A percentile compares a stretch with the other conserved stretches of the same genome.
Evolutionary conservation across 2,329 filamentous ascomycete genomes (phyloP).

Genomic region (Epichloe scottii): DNA sequence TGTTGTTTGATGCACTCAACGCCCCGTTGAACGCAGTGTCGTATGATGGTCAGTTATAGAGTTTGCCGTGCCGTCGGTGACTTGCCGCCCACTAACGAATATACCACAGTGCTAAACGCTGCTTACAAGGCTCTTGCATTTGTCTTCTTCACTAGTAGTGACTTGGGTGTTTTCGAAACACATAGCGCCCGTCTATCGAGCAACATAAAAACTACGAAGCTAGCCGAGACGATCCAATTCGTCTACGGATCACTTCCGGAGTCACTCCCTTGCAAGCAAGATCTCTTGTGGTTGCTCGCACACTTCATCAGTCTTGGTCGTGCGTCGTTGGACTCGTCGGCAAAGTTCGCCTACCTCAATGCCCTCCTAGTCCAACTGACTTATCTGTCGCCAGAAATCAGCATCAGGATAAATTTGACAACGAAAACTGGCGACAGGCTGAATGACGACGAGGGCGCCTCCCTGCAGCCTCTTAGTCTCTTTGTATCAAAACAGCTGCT

Average conservation of each 20-base stretch:
- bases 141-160: conserved; percentile 24
- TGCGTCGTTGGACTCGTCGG: conserved; percentile 19
- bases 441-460: neutral
- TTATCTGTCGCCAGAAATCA: conserved; percentile 37
- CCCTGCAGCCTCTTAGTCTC: conserved; percentile 24
- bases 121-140: conserved; percentile 25
- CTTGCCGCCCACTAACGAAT: neutral
- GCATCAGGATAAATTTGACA: conserved; percentile 14
- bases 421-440: conserved; percentile 9
- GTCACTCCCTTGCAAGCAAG: conserved; percentile 20
- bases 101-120: neutral
- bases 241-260: conserved; percentile 18
- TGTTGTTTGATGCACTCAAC: conserved; percentile 18
- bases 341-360: conserved; percentile 32
- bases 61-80: neutral
- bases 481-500: conserved; percentile 56
- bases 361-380: conserved; percentile 43
- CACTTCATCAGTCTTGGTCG: conserved; percentile 50
- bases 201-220: conserved; percentile 24
- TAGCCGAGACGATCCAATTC: conserved; percentile 30
- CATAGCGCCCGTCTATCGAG: conserved; percentile 24
- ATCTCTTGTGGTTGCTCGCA: conserved; percentile 51
- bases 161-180: conserved; percentile 29
- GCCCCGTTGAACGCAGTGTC: conserved; percentile 15
- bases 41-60: conserved; percentile 10